Evolutionary conservation across 768 basidiomycete species (phyloP).

Genomic region (Rhodotorula paludigena): DNA sequence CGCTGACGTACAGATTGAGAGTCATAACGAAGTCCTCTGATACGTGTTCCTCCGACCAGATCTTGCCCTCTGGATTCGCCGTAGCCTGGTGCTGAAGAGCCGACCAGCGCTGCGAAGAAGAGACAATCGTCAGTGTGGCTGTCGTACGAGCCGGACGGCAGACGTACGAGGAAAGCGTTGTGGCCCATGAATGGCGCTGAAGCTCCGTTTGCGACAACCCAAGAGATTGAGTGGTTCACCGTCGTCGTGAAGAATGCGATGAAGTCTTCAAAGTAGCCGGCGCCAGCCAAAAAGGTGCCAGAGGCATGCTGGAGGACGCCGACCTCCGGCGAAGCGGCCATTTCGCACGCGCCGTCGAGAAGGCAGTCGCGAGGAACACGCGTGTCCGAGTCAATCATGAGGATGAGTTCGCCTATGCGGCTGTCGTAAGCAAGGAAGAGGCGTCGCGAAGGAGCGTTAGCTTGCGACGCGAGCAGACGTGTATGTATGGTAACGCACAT

Average conservation of each 20-base stretch:
- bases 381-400: constrained; percentile 50
- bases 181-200: constrained; percentile 62
- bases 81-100: constrained; percentile 56
- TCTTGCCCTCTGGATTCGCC: constrained; percentile 58
- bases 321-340: constrained; percentile 72
- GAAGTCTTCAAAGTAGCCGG: constrained; percentile 87
- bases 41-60: constrained; percentile 76
- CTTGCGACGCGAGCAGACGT: no score
- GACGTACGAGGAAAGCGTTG: constrained; percentile 75
- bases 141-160: no score
- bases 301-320: constrained; percentile 86
- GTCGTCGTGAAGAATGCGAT: constrained; percentile 80
- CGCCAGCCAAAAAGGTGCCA: constrained; percentile 79
- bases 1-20: constrained; percentile 41
- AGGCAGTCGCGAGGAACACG: constrained; percentile 60
- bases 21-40: constrained; percentile 80
- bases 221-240: constrained; percentile 56
- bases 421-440: not conserved
- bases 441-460: not conserved
- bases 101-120: constrained; percentile 58
- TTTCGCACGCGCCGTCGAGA: constrained; percentile 78
- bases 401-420: constrained; percentile 70
- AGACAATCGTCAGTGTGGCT: no score
- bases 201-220: constrained; percentile 56
- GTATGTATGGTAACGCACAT: constrained; percentile 48